phyloP scores from a whole-genome alignment of 1,139 yeast species.

The Pneumocystis wakefieldiae region DNA sequence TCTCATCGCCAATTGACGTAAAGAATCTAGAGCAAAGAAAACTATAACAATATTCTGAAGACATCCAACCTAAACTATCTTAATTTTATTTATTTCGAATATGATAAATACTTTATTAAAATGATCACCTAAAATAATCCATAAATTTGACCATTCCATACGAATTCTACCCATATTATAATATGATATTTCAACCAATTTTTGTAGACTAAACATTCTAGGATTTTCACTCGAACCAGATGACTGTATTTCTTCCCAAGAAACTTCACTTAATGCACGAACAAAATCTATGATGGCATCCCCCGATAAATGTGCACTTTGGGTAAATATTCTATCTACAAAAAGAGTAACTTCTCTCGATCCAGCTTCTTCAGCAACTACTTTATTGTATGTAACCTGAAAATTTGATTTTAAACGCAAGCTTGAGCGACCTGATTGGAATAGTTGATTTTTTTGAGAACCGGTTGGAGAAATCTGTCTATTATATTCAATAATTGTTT shows the following conservation, averaged over 20 bases:
- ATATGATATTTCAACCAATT: conserved; percentile 92
- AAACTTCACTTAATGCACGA: conserved; percentile 69
- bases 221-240: conserved; percentile 74
- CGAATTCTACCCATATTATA: conserved; percentile 94
- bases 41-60: conserved; percentile 63
- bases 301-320: conserved; percentile 66
- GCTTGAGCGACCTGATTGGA: neutral
- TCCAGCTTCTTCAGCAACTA: conserved; percentile 44
- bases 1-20: conserved; percentile 82
- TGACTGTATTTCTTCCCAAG: conserved; percentile 80
- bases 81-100: neutral
- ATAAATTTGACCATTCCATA: conserved; percentile 89
- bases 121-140: conserved; percentile 87
- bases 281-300: conserved; percentile 79
- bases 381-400: conserved; percentile 28
- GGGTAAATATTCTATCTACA: conserved; percentile 75
- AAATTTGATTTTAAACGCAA: conserved; percentile 6
- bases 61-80: conserved; percentile 43
- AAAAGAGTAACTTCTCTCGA: conserved; percentile 71
- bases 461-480: neutral
- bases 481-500: neutral
- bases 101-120: conserved; percentile 37
- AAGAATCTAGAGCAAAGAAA: conserved; percentile 82
- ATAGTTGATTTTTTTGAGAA: neutral
- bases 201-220: conserved; percentile 79